Base-by-base conservation (phyloP, 768 basidiomycete genomes). In the Leccinum incarnatum region DNA sequence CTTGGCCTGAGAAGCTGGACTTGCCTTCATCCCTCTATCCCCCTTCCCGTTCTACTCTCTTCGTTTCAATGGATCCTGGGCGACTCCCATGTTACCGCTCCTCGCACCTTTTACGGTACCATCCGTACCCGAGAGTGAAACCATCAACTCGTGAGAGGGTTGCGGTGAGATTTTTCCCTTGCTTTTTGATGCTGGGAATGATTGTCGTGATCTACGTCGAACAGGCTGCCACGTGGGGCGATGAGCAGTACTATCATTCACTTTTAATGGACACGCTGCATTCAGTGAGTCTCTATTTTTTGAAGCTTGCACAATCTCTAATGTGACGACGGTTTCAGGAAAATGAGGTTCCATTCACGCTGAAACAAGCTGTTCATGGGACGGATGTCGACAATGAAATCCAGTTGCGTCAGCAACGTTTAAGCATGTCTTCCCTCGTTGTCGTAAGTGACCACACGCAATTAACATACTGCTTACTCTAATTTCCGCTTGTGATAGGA, bases 91-190 rank as follows among this genome's bases (percentile, higher is more conserved):
- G 65, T 40, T 72, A 73, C 51, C 67, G 71, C 12, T 71, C 69
- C 2, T 72, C 71, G 0, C 62, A 74, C 34, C 49, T 74, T 5
- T 47, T 69, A 27, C 57, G 71, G 19, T 74, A 60, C 21, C 70
- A 71, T 56, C 70, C 70, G 34, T 71, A 71, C 57, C 70, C 70
- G 46, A 69, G 72, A 37, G 47, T 51, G 30, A 67, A 63, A 23
- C 54, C 37, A 2, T 67, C 65, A 55, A 27, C 36, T 45, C 69
- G 61, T 63, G 71, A 72, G 65, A 70, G 58, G 59, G 51, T 71
- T 17, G 6, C 32, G 62, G 72, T 71, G 51, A n/a, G 59, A 54
- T 45, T n/a, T 55, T 54, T 15, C 11, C 55, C n/a, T 59, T 30
- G 7, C 55, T 46, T 10, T 48, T 34, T 51, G 49, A 29, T 54